These are phyloP conservation scores for Rhodosporidiobolus odoratus DNA, from an alignment of 768 basidiomycete genomes.

Conservation along the genomic window DNA sequence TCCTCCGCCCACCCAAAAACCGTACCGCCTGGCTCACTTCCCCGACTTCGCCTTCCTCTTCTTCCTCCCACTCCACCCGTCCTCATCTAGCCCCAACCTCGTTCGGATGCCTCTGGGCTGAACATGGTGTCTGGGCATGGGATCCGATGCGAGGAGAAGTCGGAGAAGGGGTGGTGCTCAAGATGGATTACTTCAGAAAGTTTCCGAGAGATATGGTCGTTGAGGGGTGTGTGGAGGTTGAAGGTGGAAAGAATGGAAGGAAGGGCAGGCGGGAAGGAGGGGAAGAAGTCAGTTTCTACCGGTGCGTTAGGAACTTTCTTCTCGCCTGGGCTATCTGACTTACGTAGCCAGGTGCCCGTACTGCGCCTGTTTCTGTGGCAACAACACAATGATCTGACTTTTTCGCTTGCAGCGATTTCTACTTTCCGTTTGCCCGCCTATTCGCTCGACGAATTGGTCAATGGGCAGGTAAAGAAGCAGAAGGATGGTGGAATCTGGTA, in stretches of 20 bases:
- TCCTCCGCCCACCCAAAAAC: slow-evolving; percentile 55
- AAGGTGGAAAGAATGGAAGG: slow-evolving; percentile 4
- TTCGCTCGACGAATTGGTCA: slow-evolving; percentile 61
- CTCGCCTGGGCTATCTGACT: not conserved
- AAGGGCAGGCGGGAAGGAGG: slow-evolving; percentile 43
- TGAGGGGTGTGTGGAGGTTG: slow-evolving; percentile 3
- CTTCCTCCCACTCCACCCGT: not conserved
- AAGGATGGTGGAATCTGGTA: slow-evolving; percentile 57
- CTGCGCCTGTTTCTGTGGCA: no score
- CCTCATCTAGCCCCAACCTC: slow-evolving; percentile 50
- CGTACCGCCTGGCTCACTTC: slow-evolving; percentile 51
- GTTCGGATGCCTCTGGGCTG: slow-evolving; percentile 79
- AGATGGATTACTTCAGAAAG: slow-evolving; percentile 76
- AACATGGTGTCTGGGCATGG: slow-evolving; percentile 92
- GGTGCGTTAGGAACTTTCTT: slow-evolving; percentile 24
- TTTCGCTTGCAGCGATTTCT: slow-evolving; percentile 57
- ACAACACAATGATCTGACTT: no score
- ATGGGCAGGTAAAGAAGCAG: slow-evolving; percentile 50
- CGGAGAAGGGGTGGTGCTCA: slow-evolving; percentile 64
- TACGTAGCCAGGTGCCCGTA: no score
- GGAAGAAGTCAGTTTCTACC: slow-evolving; percentile 77
- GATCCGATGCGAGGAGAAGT: slow-evolving; percentile 61
- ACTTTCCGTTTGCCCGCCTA: slow-evolving; percentile 65
- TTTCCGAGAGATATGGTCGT: slow-evolving; percentile 55
- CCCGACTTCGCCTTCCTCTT: not conserved